These are phyloP conservation scores for Agapanthus africanus DNA, from an alignment of 106 monocot species.

Conservation along the genomic window DNA sequence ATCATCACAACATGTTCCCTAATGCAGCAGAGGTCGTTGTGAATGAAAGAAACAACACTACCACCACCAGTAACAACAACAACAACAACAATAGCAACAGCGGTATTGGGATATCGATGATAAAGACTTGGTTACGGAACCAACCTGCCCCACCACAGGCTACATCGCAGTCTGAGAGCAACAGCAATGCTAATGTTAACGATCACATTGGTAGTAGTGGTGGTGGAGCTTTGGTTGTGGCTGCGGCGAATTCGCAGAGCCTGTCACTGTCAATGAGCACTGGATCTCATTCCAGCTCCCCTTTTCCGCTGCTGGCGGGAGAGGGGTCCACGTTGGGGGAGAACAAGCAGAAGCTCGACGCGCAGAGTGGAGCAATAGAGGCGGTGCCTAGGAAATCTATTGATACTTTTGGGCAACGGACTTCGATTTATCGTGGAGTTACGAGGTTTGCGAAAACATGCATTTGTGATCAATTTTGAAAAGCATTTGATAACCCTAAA, in stretches of 20 bases:
- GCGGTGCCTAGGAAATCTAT: conserved; percentile 60
- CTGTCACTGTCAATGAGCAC: conserved; percentile 83
- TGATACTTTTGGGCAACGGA: conserved; percentile 90
- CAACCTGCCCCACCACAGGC: conserved; percentile 42
- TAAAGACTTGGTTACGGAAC: conserved; percentile 84
- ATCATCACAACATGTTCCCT: conserved; percentile 39
- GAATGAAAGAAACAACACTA: not conserved
- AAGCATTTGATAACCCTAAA: no score
- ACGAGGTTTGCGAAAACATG: conserved; percentile 83
- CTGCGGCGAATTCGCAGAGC: conserved; percentile 36
- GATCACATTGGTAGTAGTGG: not conserved
- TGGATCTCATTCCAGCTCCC: conserved; percentile 50
- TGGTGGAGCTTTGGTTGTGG: not conserved
- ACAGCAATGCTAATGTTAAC: conserved; percentile 6
- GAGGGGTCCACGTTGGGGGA: conserved; percentile 39
- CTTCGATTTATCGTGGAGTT: conserved; percentile 93
- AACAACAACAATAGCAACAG: conserved; percentile 6
- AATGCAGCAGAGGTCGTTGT: not conserved
- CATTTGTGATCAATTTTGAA: not conserved
- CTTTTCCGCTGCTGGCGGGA: conserved; percentile 29
- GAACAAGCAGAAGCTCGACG: conserved; percentile 46
- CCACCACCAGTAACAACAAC: not conserved
- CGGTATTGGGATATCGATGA: conserved; percentile 79
- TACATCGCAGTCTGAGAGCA: conserved; percentile 4
- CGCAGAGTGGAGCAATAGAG: conserved; percentile 44